These are phyloP conservation scores for Candida argentea DNA, from an alignment of 805 yeast genomes.

Conservation along the genomic window DNA sequence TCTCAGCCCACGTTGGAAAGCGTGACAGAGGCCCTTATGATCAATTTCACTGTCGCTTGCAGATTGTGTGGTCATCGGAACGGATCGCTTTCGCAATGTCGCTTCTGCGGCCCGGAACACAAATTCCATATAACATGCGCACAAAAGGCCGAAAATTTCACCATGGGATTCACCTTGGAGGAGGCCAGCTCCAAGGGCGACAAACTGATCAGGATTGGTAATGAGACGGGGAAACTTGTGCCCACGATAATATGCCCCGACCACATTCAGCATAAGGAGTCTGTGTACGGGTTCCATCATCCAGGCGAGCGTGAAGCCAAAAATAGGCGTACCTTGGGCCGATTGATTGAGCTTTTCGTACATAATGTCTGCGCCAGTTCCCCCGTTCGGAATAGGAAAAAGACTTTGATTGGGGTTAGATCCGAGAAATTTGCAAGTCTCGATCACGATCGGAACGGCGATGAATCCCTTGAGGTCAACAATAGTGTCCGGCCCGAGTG, in stretches of 20 bases:
- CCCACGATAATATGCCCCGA: constrained; percentile 36
- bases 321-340: constrained; percentile 20
- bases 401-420: constrained; percentile 8
- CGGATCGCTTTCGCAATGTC: constrained; percentile 44
- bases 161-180: constrained; percentile 44
- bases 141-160: constrained; percentile 32
- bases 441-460: background rate
- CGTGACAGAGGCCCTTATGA: constrained; percentile 16
- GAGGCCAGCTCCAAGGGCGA: constrained; percentile 10
- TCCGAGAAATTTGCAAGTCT: no score
- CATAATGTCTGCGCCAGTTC: constrained; percentile 26
- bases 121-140: constrained; percentile 50
- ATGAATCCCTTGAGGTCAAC: constrained; percentile 1
- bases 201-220: constrained; percentile 15
- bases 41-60: constrained; percentile 28
- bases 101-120: constrained; percentile 25
- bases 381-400: constrained; percentile 15
- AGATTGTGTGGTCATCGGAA: constrained; percentile 33
- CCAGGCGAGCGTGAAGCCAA: no score
- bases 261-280: constrained; percentile 17
- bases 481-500: no score
- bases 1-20: background rate
- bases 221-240: constrained; percentile 26
- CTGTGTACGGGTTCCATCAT: no score
- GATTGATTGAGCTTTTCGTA: constrained; percentile 27